A percentile compares a stretch with the other conserved stretches of the same genome.
Conservation (phyloP, 2,329 filamentous ascomycete genomes). For the Graphilbum fragrans region DNA sequence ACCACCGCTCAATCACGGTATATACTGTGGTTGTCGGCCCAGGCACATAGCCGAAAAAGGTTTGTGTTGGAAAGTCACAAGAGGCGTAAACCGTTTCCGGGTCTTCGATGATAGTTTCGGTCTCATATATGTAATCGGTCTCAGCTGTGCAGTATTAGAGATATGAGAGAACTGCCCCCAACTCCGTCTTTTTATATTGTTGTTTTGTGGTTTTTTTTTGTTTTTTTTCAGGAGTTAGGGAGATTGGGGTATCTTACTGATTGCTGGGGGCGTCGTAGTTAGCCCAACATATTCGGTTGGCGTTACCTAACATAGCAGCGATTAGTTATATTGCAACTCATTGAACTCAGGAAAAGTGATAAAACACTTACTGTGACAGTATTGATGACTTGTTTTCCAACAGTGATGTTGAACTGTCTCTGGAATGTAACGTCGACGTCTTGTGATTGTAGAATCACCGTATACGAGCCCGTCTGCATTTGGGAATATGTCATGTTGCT, state of each 20-base stretch:
- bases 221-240: too few relatives aligned
- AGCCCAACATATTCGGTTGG: slow-evolving; percentile 12
- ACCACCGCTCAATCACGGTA: slow-evolving; percentile 7
- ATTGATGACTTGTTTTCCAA: slow-evolving; percentile 8
- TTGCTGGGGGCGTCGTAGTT: slow-evolving; percentile 7
- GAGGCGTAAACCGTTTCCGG: slow-evolving; percentile 3
- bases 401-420: slow-evolving; percentile 11
- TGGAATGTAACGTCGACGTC: slow-evolving; percentile 12
- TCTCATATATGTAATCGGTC: slow-evolving; percentile 3
- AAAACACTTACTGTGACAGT: slow-evolving; percentile 7
- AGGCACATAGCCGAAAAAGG: slow-evolving; percentile 8
- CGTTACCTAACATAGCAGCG: too few relatives aligned
- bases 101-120: slow-evolving; percentile 2
- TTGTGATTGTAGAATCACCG: slow-evolving; percentile 14
- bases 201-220: too few relatives aligned
- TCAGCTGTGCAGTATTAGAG: slow-evolving; percentile 1
- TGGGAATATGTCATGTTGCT: slow-evolving; percentile 4
- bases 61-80: slow-evolving; percentile 10
- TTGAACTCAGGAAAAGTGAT: too few relatives aligned
- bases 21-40: slow-evolving; percentile 8
- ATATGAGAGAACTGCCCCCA: too few relatives aligned
- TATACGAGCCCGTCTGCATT: slow-evolving; percentile 7
- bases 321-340: too few relatives aligned
- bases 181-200: too few relatives aligned
- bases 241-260: too few relatives aligned